phyloP scores from a whole-genome alignment of 257 asterid species.

The Fraxinus anomala region DNA sequence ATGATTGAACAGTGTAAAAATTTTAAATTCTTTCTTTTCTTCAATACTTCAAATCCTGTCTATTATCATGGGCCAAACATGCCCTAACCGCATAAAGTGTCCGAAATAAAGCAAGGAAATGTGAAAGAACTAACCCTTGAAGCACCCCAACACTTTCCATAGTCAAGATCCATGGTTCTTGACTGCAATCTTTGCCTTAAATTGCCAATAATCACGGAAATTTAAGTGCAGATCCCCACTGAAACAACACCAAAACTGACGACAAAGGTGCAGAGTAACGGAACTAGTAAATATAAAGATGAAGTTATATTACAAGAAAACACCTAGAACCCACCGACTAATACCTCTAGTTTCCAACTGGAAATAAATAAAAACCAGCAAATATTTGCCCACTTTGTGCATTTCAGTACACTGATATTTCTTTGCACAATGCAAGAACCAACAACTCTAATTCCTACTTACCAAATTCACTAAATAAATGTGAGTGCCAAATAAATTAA shows the following conservation, averaged over 20 bases:
- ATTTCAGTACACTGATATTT: slow-evolving; percentile 30
- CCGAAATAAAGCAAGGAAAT: slow-evolving; percentile 6
- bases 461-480: slow-evolving; percentile 17
- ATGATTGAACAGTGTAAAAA: background rate
- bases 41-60: background rate
- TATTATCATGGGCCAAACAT: background rate
- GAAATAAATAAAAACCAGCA: slow-evolving; percentile 36
- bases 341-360: slow-evolving; percentile 36
- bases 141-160: slow-evolving; percentile 66
- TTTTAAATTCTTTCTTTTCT: background rate
- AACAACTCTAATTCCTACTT: slow-evolving; percentile 16
- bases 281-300: slow-evolving; percentile 1
- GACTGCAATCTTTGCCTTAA: slow-evolving; percentile 23
- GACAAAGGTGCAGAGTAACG: slow-evolving; percentile 8
- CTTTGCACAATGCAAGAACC: slow-evolving; percentile 28
- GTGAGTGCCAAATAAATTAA: slow-evolving; percentile 14
- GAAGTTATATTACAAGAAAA: slow-evolving; percentile 26
- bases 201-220: slow-evolving; percentile 24
- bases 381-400: slow-evolving; percentile 37
- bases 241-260: slow-evolving; percentile 26
- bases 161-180: slow-evolving; percentile 59
- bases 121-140: slow-evolving; percentile 53
- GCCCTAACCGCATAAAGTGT: background rate
- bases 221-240: slow-evolving; percentile 40
- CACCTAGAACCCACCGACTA: slow-evolving; percentile 34